phyloP scores from a whole-genome alignment of 148 eudicot species.

The Simmondsia chinensis region DNA sequence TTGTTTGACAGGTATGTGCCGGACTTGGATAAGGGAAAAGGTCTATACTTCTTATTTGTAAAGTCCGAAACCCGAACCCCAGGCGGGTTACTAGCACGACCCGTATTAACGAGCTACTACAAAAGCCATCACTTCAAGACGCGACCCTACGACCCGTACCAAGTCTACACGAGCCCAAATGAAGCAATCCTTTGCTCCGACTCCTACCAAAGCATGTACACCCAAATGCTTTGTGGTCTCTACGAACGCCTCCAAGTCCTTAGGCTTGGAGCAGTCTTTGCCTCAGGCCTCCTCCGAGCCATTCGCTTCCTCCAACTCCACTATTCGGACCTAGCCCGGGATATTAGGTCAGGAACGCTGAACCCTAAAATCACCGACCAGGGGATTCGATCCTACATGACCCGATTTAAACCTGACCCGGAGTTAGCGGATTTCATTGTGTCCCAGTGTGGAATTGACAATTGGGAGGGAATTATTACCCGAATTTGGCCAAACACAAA shows the following conservation, averaged over 20 bases:
- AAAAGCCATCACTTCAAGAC: constrained; percentile 84
- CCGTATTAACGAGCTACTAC: constrained; percentile 80
- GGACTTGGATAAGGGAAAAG: constrained; percentile 77
- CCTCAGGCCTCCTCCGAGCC: constrained; percentile 82
- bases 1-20: constrained; percentile 57
- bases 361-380: constrained; percentile 36
- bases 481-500: constrained; percentile 82
- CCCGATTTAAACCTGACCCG: constrained; percentile 38
- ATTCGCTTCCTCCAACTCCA: constrained; percentile 86
- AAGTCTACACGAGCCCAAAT: constrained; percentile 67
- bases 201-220: constrained; percentile 81
- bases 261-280: constrained; percentile 77
- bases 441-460: constrained; percentile 33
- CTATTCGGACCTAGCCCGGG: constrained; percentile 43
- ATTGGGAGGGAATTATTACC: constrained; percentile 69
- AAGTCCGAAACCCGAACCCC: constrained; percentile 79
- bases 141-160: constrained; percentile 73
- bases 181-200: constrained; percentile 80
- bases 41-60: constrained; percentile 70
- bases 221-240: constrained; percentile 82
- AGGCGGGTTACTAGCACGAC: constrained; percentile 80
- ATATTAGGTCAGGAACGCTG: constrained; percentile 49
- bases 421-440: constrained; percentile 33
- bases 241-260: constrained; percentile 53
- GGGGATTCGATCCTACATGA: constrained; percentile 22